Base-by-base conservation (phyloP, 148 eudicot genomes). In the Bassia scoparia region DNA sequence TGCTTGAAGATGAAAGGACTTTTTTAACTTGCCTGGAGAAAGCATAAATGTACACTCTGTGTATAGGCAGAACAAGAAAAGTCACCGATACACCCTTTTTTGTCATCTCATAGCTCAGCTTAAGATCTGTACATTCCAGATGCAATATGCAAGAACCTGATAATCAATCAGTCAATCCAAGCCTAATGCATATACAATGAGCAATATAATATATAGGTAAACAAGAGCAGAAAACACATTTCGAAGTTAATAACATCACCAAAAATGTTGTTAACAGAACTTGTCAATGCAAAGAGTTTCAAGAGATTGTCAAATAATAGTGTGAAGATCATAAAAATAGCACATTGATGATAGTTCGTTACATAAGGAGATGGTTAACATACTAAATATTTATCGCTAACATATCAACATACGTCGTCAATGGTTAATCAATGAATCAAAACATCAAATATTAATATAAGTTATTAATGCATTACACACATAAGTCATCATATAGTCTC, bases 1-100 rank as follows among this genome's bases (percentile, higher is more conserved):
- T 29, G 30, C 35, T 30, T 54, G 17, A 33, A 46, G 6, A 67
- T 23, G 31, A 20, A 38, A 35, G 46, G 23, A 31, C 10, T 1
- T 18, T 59, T 12, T 33, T n/a, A n/a, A 70, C 92, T 87, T 79
- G 73, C 98, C 98, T 90, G 91, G 64, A 93, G 48, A 86, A 65
- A 50, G 78, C 68, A 89, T 79, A 84, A 90, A 90, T 59, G 26
- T 81, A 68, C 98, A 77, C 98, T 93, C 74, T 90, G 97, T 58
- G 98, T 89, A 93, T 88, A 72, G 98, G 95, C 97, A 27, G 98
- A 93, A 82, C 98, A 93, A n/a, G 98, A 93, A 86, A 93, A 27
- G 98, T 93, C 98, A 93, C 90, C 65, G 90, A 75, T 60, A 93
- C 78, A 46, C 98, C 96, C 96, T 65, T 74, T 83, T 63, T 80